These are phyloP conservation scores for Paraphaeosphaeria sporulosa DNA, from an alignment of 2,329 filamentous ascomycete genomes.

Conservation along the genomic window DNA sequence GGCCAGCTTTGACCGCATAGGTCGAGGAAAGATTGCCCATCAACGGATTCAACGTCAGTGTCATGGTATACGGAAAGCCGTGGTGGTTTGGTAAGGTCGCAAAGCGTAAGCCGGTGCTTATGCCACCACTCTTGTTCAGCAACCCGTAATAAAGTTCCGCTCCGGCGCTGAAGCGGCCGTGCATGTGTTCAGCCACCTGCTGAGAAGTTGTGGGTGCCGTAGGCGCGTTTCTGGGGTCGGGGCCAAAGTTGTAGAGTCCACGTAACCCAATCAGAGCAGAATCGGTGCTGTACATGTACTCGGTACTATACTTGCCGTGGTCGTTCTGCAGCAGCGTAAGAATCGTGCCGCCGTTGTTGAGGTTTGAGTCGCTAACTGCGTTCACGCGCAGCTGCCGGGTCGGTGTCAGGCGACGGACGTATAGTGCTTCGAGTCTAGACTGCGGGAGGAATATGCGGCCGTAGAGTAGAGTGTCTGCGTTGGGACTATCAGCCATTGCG, in stretches of 20 bases:
- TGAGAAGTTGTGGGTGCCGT: constrained; percentile 32
- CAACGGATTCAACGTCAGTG: constrained; percentile 88
- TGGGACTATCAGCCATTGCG: constrained; percentile 27
- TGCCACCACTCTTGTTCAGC: constrained; percentile 89
- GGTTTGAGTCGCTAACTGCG: constrained; percentile 73
- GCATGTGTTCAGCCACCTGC: constrained; percentile 64
- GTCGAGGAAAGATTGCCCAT: constrained; percentile 93
- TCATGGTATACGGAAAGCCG: constrained; percentile 92
- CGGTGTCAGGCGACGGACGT: constrained; percentile 79
- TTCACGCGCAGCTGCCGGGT: constrained; percentile 82
- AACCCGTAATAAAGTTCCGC: constrained; percentile 96
- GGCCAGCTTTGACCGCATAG: constrained; percentile 88
- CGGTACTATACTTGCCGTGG: constrained; percentile 83
- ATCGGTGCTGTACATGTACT: constrained; percentile 91
- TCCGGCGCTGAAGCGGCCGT: constrained; percentile 87
- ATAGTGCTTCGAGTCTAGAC: constrained; percentile 84
- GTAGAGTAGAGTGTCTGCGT: constrained; percentile 70
- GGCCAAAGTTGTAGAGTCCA: constrained; percentile 93
- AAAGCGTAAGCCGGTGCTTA: constrained; percentile 88
- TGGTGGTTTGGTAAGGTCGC: constrained; percentile 81
- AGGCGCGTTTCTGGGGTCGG: constrained; percentile 62
- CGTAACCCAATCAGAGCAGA: constrained; percentile 86
- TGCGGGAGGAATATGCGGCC: constrained; percentile 82
- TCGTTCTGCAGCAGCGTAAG: constrained; percentile 81
- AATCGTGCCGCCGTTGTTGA: constrained; percentile 79